Evolutionary conservation across 345 rosid genomes (phyloP).

Genomic region (Populus deltoides): DNA sequence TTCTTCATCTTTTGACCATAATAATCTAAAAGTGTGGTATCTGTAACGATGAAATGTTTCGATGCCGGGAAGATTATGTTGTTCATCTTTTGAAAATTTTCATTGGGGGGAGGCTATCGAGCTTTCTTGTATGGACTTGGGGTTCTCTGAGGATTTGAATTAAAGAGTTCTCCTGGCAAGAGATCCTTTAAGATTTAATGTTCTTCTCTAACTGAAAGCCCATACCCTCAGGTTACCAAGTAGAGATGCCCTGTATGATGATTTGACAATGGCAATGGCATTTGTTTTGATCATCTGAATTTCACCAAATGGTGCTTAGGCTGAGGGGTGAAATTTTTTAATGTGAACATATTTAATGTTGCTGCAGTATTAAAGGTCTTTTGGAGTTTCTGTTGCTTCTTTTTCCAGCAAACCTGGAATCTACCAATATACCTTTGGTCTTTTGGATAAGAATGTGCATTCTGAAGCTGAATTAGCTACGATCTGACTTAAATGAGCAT

Average conservation of each 20-base stretch:
- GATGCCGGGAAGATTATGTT: neutral
- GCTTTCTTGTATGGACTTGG: neutral
- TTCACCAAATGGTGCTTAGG: neutral
- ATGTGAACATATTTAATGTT: slow-evolving; percentile 4
- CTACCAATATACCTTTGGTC: too few species aligned
- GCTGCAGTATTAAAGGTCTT: neutral
- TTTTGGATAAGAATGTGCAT: too few species aligned
- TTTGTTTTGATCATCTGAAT: slow-evolving; percentile 9
- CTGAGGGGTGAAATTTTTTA: neutral
- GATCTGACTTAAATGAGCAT: too few species aligned
- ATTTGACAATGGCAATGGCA: neutral
- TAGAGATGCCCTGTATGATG: neutral
- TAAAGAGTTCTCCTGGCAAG: neutral
- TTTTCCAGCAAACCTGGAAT: too few species aligned
- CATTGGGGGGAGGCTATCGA: neutral
- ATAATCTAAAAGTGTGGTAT: neutral
- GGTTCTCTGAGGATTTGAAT: neutral
- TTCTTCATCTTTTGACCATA: neutral
- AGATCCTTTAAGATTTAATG: neutral
- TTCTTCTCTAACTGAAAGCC: neutral
- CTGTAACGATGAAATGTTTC: neutral
- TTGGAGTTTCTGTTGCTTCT: neutral
- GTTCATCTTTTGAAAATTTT: neutral
- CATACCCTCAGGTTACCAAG: neutral
- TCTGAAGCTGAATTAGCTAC: too few species aligned